Evolutionary conservation across 2,329 filamentous ascomycete species (phyloP).

Genomic region (Monosporascus sp.): DNA sequence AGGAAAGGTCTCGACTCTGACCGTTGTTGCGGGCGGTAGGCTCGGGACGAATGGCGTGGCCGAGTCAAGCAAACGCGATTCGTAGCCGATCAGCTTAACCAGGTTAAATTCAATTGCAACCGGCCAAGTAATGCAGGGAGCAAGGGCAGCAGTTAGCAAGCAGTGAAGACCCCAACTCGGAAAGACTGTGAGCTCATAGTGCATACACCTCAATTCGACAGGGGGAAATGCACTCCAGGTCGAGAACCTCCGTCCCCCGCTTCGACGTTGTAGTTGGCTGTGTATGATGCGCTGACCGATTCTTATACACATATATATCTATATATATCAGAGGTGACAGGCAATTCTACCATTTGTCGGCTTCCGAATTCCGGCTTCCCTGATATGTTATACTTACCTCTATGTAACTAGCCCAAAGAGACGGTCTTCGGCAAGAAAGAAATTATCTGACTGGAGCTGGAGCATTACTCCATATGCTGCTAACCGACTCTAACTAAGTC

Average conservation of each 20-base stretch:
- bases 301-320: too few relatives aligned
- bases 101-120: neutral
- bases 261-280: too few relatives aligned
- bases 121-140: neutral
- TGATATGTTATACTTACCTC: too few relatives aligned
- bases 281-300: too few relatives aligned
- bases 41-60: neutral
- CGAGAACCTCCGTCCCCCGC: neutral
- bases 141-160: neutral
- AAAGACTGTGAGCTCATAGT: conserved; percentile 2
- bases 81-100: neutral
- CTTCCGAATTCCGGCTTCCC: too few relatives aligned
- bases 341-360: too few relatives aligned
- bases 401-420: too few relatives aligned
- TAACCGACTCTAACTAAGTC: neutral
- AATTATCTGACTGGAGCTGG: too few relatives aligned
- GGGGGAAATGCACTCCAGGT: conserved; percentile 2
- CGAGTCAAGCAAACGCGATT: neutral
- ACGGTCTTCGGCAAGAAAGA: too few relatives aligned
- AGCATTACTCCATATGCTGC: neutral
- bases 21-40: neutral
- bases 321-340: too few relatives aligned
- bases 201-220: neutral
- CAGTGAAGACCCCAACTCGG: neutral
- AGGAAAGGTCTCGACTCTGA: too few relatives aligned